These are phyloP conservation scores for Arachnopeziza araneosa DNA, from an alignment of 2,329 filamentous ascomycete species.

Conservation along the genomic window DNA sequence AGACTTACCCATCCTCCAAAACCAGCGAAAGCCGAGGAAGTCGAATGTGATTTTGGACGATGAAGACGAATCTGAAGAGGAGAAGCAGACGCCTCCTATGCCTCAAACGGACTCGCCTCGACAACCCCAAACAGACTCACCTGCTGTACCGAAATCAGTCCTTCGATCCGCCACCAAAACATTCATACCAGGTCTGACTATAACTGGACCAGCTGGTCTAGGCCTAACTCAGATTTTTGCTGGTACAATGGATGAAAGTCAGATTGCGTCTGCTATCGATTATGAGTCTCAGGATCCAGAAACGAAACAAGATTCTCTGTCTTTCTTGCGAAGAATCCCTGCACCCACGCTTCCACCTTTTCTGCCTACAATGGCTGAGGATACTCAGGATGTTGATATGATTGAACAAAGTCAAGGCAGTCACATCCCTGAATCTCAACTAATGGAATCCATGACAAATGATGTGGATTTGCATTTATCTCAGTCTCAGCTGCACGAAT, in stretches of 20 bases:
- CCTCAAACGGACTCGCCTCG: slow-evolving; percentile 22
- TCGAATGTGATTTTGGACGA: slow-evolving; percentile 35
- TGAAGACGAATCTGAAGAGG: slow-evolving; percentile 39
- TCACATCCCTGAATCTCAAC: slow-evolving; percentile 38
- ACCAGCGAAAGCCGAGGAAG: slow-evolving; percentile 19
- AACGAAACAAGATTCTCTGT: slow-evolving; percentile 38
- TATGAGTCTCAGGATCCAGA: slow-evolving; percentile 21
- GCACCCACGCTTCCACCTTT: slow-evolving; percentile 40
- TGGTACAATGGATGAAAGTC: slow-evolving; percentile 71
- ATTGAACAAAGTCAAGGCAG: slow-evolving; percentile 39
- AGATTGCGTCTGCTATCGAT: slow-evolving; percentile 28
- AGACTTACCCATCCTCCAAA: slow-evolving; percentile 10
- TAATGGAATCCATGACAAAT: slow-evolving; percentile 28
- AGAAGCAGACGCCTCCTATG: slow-evolving; percentile 17
- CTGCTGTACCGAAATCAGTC: slow-evolving; percentile 52
- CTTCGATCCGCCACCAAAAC: slow-evolving; percentile 63
- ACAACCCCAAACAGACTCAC: slow-evolving; percentile 36
- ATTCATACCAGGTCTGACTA: slow-evolving; percentile 63
- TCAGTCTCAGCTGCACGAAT: slow-evolving; percentile 54
- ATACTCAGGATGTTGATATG: slow-evolving; percentile 40
- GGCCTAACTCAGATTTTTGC: slow-evolving; percentile 88
- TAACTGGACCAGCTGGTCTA: slow-evolving; percentile 56
- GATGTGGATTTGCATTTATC: slow-evolving; percentile 51
- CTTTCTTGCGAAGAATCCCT: slow-evolving; percentile 45
- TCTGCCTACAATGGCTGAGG: slow-evolving; percentile 41